Evolutionary conservation across 2,329 filamentous ascomycete genomes (phyloP), one percentile per base, ranked within the genome.

Genomic region (Botrytis medusae): DNA sequence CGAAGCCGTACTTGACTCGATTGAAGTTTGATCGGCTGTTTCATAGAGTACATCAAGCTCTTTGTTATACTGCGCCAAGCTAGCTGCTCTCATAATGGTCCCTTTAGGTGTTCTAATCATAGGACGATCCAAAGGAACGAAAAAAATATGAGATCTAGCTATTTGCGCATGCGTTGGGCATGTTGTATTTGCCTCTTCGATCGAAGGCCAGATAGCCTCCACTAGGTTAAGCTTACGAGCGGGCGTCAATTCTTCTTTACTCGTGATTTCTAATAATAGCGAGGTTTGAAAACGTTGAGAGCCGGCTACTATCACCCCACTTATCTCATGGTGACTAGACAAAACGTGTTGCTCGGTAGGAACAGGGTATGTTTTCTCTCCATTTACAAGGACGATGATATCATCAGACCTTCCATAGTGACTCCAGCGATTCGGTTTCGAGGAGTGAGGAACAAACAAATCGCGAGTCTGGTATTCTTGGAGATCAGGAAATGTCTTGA

Each of bases 331-430:
- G 48, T 54, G 48, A 54, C 25, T 54, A 14, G 48, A 54, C 7
- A 54, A 5, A 14, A 54, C n/a, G 1, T 54, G 48, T 16, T 54
- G 48, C 48, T 54, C 48, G 7, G 48, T 54, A 54, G 25, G 48
- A n/a, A 54, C 25, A n/a, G 48, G 48, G 6, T 54, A 54, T 54
- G 48, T 54, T 54, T 54, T 54, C 25, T 54, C 65, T n/a, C 65
- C 65, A 12, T 51, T 69, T 14, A 46, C 51, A 3, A 69, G 65
- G 5, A 37, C 51, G 18, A 69, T 59, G 1, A 69, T n/a, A 40
- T 69, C 65, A 29, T 69, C 65, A 4, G 51, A 46, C 44, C 65
- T 69, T 12, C 65, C 32, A 14, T 54, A 46, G 22, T 69, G 51
- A 20, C 29, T 37, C 34, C 65, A 69, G 65, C 51, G 51, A 5